Evolutionary conservation across 805 yeast species (phyloP).

Genomic region (Ogataea saltuana): DNA sequence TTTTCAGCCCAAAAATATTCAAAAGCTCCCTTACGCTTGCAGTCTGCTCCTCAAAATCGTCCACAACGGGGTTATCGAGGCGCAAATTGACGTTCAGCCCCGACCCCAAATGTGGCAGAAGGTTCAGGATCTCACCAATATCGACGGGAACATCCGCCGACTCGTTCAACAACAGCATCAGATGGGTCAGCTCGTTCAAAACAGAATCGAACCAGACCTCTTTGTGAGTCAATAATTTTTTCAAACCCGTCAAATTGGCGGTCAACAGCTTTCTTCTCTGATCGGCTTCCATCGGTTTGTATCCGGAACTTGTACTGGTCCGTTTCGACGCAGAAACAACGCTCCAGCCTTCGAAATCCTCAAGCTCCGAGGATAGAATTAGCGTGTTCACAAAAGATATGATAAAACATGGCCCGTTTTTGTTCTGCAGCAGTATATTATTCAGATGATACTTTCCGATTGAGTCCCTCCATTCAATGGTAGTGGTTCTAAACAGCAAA

Average conservation of each 20-base stretch:
- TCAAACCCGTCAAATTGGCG: slow-evolving; percentile 22
- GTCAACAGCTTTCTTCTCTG: neutral
- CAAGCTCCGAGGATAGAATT: slow-evolving; percentile 47
- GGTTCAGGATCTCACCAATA: slow-evolving; percentile 45
- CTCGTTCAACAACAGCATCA: slow-evolving; percentile 39
- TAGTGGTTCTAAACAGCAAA: slow-evolving; percentile 29
- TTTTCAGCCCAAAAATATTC: slow-evolving; percentile 31
- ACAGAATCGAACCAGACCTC: slow-evolving; percentile 41
- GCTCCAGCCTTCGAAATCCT: slow-evolving; percentile 23
- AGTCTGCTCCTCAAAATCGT: slow-evolving; percentile 24
- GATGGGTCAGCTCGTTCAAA: slow-evolving; percentile 51
- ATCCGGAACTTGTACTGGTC: neutral
- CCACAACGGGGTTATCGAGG: slow-evolving; percentile 44
- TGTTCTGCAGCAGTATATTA: slow-evolving; percentile 71
- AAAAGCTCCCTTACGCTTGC: slow-evolving; percentile 24
- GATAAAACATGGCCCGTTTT: slow-evolving; percentile 87
- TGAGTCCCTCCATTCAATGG: slow-evolving; percentile 32
- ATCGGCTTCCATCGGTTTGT: neutral
- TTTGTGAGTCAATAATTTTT: slow-evolving; percentile 23
- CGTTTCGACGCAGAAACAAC: slow-evolving; percentile 15
- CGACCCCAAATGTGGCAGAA: slow-evolving; percentile 62
- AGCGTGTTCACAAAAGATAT: slow-evolving; percentile 75
- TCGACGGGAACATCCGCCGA: slow-evolving; percentile 26
- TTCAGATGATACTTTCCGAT: slow-evolving; percentile 37
- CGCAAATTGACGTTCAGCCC: slow-evolving; percentile 76